phyloP scores from a whole-genome alignment of 1,284 basidiomycete genomes.

The Tilletia horrida region DNA sequence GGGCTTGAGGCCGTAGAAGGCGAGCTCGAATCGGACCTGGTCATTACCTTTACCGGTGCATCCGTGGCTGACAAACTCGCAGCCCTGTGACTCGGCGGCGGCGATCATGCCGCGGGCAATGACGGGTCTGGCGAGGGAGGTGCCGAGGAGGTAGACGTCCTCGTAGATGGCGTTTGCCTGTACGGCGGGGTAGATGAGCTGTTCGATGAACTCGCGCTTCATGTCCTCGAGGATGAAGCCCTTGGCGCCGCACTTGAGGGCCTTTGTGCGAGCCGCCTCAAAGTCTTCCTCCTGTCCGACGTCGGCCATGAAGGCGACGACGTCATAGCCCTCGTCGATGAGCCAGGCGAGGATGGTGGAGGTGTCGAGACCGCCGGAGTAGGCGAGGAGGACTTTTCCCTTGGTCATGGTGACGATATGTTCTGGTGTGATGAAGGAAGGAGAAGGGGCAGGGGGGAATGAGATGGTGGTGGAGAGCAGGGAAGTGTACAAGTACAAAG shows the following conservation, averaged over 20 bases:
- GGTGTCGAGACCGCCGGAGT: slow-evolving; percentile 82
- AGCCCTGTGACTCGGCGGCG: slow-evolving; percentile 72
- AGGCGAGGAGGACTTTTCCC: slow-evolving; percentile 87
- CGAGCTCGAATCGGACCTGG: slow-evolving; percentile 98
- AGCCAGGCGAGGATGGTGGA: slow-evolving; percentile 55
- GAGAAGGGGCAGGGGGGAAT: not conserved
- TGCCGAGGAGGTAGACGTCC: slow-evolving; percentile 97
- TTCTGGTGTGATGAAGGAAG: not conserved
- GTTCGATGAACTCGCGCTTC: slow-evolving; percentile 89
- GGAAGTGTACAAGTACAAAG: too few species aligned
- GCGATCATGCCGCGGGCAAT: slow-evolving; percentile 99
- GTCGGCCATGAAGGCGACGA: slow-evolving; percentile 97
- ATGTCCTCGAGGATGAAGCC: slow-evolving; percentile 94
- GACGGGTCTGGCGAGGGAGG: slow-evolving; percentile 94
- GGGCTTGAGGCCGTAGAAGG: slow-evolving; percentile 97
- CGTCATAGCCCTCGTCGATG: slow-evolving; percentile 96
- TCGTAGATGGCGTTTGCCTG: slow-evolving; percentile 99
- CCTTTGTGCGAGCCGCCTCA: slow-evolving; percentile 85
- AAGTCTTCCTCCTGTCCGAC: slow-evolving; percentile 99
- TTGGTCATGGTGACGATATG: slow-evolving; percentile 47
- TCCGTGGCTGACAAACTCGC: slow-evolving; percentile 82
- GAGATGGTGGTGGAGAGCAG: slow-evolving; percentile 10
- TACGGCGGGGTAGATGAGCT: slow-evolving; percentile 92
- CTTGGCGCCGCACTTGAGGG: slow-evolving; percentile 84
- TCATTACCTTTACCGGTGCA: slow-evolving; percentile 99